Percentiles rank a stretch among this genome's conserved stretches.
Conservation (phyloP, 495 filamentous ascomycete genomes). For the Tuber umbilicatum region DNA sequence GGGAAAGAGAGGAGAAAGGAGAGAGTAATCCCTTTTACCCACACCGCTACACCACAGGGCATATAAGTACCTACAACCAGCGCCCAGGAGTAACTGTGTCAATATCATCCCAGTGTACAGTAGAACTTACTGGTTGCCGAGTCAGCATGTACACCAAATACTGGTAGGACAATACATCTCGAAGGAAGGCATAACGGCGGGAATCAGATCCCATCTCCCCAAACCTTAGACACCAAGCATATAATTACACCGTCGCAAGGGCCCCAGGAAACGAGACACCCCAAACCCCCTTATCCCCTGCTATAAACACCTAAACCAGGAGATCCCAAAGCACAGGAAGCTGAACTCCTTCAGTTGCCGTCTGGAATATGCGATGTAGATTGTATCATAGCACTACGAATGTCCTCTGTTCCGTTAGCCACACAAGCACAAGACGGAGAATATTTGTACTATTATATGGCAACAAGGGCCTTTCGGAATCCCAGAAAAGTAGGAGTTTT, state of each 20-base stretch:
- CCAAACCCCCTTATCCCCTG: neutral
- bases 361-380: neutral
- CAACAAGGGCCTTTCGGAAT: too few relatives aligned
- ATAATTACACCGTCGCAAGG: neutral
- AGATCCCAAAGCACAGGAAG: neutral
- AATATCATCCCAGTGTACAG: neutral
- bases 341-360: too few relatives aligned
- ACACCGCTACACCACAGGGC: neutral
- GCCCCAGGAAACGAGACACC: neutral
- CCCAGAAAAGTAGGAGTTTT: too few relatives aligned
- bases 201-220: neutral
- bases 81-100: neutral
- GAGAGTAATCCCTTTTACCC: neutral
- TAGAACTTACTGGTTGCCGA: neutral
- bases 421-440: neutral
- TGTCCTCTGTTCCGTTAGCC: neutral
- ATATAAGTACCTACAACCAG: neutral
- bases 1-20: neutral
- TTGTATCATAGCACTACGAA: neutral
- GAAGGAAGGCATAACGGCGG: neutral
- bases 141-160: neutral
- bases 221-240: neutral
- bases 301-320: neutral
- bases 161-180: neutral
- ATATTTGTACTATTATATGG: neutral